Base-by-base conservation (phyloP, 768 basidiomycete species). In the Auricularia sp. region DNA sequence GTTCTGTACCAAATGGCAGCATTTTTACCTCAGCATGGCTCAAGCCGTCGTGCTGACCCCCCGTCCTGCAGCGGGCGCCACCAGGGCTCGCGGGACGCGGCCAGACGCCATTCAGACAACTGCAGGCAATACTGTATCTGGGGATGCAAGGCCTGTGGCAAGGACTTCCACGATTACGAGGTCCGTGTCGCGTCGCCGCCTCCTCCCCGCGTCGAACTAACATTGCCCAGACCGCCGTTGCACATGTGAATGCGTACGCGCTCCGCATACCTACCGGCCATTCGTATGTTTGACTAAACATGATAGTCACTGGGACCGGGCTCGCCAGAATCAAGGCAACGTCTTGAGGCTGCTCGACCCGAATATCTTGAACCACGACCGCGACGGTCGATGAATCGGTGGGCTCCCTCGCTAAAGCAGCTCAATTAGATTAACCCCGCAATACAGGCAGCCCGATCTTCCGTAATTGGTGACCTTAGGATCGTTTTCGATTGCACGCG, bases 1-100 rank as follows among this genome's bases (percentile, higher is more conserved):
- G 56, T 59, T 59, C 56, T 59, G 56, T 29, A 59, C 56, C 56
- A 59, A 59, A 35, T 59, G 56, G 56, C 23, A 59, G 56, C 56
- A 29, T 59, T 18, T 16, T 42, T 42, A 14, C 8, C 39, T 42
- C 39, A 42, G 39, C 39, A 42, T 42, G 18, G 18, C 47, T 18
- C 18, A 5, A 16, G 47, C 47, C 21, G 21, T 51, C 47, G 47
- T 21, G 47, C 47, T 16, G 47, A 51, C 47, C 6, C 18, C 18
- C 16, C 6, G 3, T 18, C 18, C 10, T 6, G 5, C 21, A 51
- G 47, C 47, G 47, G 47, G 18, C 47, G 47, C 47, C 10, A 51
- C 21, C 47, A 51, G 47, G 47, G 56, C 8, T 8, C 21, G 4
- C 29, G 23, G 23, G 56, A 59, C 8, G 23, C 29, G 8, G 56